These are phyloP conservation scores for Rhodotorula sp. DNA, from an alignment of 1,284 basidiomycete genomes.

Conservation along the genomic window DNA sequence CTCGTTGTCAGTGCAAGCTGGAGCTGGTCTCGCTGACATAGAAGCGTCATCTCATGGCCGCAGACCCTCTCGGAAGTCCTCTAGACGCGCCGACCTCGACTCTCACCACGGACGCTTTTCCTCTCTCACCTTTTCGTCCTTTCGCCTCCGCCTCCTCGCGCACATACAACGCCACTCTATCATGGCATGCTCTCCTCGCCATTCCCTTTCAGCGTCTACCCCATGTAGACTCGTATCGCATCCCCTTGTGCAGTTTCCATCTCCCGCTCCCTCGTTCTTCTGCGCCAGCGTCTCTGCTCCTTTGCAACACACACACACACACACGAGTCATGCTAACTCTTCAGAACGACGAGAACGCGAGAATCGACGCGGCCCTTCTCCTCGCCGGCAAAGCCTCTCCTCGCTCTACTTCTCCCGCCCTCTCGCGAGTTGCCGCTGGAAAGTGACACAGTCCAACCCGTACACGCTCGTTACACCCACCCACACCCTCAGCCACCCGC, in stretches of 20 bases:
- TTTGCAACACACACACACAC: no score
- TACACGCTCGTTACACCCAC: no score
- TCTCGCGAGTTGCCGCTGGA: no score
- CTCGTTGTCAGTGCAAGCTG: not conserved
- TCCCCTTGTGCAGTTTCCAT: not conserved
- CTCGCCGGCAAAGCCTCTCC: not conserved
- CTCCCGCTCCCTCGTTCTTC: not conserved
- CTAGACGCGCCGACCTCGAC: slow-evolving; percentile 1
- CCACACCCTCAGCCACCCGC: no score
- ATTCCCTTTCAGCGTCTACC: not conserved
- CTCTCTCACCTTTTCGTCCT: not conserved
- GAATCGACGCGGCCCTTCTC: not conserved
- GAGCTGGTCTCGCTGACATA: no score
- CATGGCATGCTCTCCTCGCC: not conserved
- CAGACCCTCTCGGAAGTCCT: slow-evolving; percentile 40
- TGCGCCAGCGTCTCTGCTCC: no score
- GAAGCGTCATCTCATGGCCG: not conserved
- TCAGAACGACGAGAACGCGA: not conserved
- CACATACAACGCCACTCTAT: not conserved
- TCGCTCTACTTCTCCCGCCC: not conserved
- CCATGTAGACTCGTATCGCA: not conserved
- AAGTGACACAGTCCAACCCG: no score
- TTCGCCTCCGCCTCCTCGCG: not conserved
- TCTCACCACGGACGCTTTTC: not conserved
- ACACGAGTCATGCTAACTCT: not conserved